Conservation (phyloP, 2,329 filamentous ascomycete genomes). For the Chaetomiaceae sp. region DNA sequence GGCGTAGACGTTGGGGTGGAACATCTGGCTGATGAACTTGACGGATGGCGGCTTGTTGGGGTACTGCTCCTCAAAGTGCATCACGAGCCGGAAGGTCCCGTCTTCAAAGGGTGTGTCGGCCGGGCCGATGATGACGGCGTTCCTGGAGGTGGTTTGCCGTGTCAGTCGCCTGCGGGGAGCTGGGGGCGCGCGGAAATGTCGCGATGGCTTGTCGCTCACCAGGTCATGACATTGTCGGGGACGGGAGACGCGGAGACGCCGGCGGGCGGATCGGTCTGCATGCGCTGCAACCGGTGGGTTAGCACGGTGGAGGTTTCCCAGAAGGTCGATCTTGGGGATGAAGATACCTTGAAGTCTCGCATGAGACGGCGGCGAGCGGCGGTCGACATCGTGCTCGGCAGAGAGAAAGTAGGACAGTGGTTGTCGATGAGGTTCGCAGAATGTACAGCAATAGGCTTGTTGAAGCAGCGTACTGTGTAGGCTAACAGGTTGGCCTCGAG, state of each 20-base stretch:
- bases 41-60: conserved; percentile 97
- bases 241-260: conserved; percentile 95
- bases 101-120: conserved; percentile 98
- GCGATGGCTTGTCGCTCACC: conserved; percentile 50
- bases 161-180: conserved; percentile 8
- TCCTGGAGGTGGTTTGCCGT: conserved; percentile 60
- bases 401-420: not conserved
- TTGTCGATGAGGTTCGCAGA: not conserved
- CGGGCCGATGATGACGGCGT: conserved; percentile 95
- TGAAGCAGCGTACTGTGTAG: not conserved
- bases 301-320: conserved; percentile 9
- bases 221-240: conserved; percentile 96
- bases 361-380: conserved; percentile 92
- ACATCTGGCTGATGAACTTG: conserved; percentile 99
- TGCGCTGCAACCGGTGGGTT: conserved; percentile 58
- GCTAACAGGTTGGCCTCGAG: not conserved
- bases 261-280: conserved; percentile 97
- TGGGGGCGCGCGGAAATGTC: not conserved
- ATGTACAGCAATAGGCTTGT: not conserved
- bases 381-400: conserved; percentile 60
- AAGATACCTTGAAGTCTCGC: conserved; percentile 92
- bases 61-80: conserved; percentile 99
- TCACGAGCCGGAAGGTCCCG: conserved; percentile 93
- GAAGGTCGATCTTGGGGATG: not conserved
- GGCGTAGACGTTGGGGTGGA: conserved; percentile 97